Percentiles rank a stretch among this genome's conserved stretches.
phyloP scores from a whole-genome alignment of 208 protist genomes.

The Trypanosomatidae sp. region DNA sequence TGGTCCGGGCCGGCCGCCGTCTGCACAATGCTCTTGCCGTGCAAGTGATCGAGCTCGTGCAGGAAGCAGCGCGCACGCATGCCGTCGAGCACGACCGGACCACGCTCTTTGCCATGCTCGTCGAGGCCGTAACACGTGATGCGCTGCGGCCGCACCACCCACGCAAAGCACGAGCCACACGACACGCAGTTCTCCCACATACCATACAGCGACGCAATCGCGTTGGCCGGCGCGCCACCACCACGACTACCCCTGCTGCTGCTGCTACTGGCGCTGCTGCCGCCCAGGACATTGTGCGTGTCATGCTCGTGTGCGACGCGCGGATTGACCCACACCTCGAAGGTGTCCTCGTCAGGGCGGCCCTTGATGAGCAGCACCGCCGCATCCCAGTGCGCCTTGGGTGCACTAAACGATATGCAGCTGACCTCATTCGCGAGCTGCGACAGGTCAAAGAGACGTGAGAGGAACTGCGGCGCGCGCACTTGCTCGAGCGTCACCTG shows the following conservation, averaged over 20 bases:
- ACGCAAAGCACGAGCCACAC: slow-evolving; percentile 50
- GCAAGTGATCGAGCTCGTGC: slow-evolving; percentile 83
- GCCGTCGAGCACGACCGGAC: slow-evolving; percentile 59
- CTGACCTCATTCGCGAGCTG: slow-evolving; percentile 45
- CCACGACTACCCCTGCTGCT: too few relatives aligned
- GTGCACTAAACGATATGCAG: slow-evolving; percentile 72
- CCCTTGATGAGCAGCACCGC: slow-evolving; percentile 52
- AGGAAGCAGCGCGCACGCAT: slow-evolving; percentile 79
- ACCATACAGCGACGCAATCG: slow-evolving; percentile 79
- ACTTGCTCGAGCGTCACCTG: slow-evolving; percentile 18
- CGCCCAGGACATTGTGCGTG: slow-evolving; percentile 3
- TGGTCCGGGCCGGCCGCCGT: slow-evolving; percentile 65
- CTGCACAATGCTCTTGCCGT: slow-evolving; percentile 75
- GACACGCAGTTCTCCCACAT: slow-evolving; percentile 90
- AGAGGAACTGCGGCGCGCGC: slow-evolving; percentile 27
- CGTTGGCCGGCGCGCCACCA: too few relatives aligned
- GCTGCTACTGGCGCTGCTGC: too few relatives aligned
- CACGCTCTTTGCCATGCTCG: slow-evolving; percentile 58
- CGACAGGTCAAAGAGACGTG: slow-evolving; percentile 29
- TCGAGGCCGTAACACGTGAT: slow-evolving; percentile 64
- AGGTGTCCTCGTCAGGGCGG: slow-evolving; percentile 44
- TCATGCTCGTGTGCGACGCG: slow-evolving; percentile 65
- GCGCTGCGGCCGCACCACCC: slow-evolving; percentile 71
- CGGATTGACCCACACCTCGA: slow-evolving; percentile 84
- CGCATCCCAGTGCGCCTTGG: slow-evolving; percentile 81